Evolutionary conservation across 2,329 filamentous ascomycete genomes (phyloP).

Genomic region (Corynespora cassiicola): DNA sequence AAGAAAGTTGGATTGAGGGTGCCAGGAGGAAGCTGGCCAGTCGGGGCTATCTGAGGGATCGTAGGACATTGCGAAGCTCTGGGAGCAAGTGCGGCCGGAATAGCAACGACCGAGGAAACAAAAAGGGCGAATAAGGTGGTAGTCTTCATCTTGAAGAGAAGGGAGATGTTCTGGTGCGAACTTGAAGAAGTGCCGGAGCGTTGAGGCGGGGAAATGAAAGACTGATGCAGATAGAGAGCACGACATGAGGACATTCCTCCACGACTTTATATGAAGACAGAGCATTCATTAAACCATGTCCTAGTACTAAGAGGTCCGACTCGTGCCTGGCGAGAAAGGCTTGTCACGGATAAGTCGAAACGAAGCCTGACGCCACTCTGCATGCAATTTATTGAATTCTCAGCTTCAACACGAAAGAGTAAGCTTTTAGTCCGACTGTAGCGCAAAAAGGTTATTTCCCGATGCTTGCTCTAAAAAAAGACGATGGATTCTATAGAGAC

Average conservation of each 20-base stretch:
- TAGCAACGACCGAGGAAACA: slow-evolving; percentile 4
- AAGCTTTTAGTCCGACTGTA: not conserved
- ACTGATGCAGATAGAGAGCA: slow-evolving; percentile 2
- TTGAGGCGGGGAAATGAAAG: slow-evolving; percentile 1
- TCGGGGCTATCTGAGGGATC: slow-evolving; percentile 16
- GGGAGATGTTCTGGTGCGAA: not conserved
- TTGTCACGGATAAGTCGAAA: slow-evolving; percentile 4
- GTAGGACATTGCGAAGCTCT: slow-evolving; percentile 9
- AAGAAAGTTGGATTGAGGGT: slow-evolving; percentile 17
- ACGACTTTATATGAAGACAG: slow-evolving; percentile 5
- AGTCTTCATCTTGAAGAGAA: slow-evolving; percentile 15
- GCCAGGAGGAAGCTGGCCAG: slow-evolving; percentile 15
- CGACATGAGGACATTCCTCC: not conserved
- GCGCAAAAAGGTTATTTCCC: too few species aligned
- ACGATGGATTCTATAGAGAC: too few species aligned
- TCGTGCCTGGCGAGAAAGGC: slow-evolving; percentile 4
- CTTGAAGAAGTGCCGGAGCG: slow-evolving; percentile 1
- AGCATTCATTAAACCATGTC: not conserved
- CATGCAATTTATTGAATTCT: slow-evolving; percentile 1
- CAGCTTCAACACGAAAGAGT: slow-evolving; percentile 5
- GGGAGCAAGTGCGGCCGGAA: slow-evolving; percentile 1
- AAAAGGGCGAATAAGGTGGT: slow-evolving; percentile 10
- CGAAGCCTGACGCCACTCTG: not conserved
- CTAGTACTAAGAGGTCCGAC: not conserved
- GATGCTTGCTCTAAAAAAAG: too few species aligned